phyloP scores from a whole-genome alignment of 2,329 filamentous ascomycete species.

The Sodiomyces alkalinus region DNA sequence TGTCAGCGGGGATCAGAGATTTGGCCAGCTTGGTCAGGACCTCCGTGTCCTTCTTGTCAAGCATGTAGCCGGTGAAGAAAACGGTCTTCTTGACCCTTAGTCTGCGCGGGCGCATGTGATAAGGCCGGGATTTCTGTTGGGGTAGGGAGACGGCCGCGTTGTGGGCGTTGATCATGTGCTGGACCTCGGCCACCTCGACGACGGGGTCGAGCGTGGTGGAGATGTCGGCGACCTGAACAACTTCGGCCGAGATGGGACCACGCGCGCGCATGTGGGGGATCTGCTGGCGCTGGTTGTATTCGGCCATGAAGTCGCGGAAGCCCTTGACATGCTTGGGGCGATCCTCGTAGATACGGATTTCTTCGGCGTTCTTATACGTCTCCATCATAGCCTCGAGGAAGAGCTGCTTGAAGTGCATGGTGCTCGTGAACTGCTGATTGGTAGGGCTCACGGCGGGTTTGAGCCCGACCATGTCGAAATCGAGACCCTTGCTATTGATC shows the following conservation, averaged over 20 bases:
- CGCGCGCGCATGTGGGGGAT: constrained; percentile 28
- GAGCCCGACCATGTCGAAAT: constrained; percentile 77
- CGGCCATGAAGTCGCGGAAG: constrained; percentile 72
- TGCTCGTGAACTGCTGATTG: constrained; percentile 63
- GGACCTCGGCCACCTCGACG: constrained; percentile 67
- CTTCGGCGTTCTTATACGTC: constrained; percentile 71
- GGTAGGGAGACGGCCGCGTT: constrained; percentile 43
- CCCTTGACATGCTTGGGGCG: constrained; percentile 54
- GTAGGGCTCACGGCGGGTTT: constrained; percentile 75
- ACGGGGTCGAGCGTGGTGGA: constrained; percentile 62
- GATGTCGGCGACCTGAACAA: constrained; percentile 72
- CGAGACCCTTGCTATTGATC: constrained; percentile 56
- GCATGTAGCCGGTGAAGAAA: constrained; percentile 85
- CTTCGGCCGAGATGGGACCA: constrained; percentile 57
- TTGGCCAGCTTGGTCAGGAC: constrained; percentile 53
- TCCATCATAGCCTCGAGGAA: constrained; percentile 70
- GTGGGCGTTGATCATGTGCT: constrained; percentile 79
- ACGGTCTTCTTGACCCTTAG: constrained; percentile 74
- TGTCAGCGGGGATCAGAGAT: constrained; percentile 38
- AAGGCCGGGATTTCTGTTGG: constrained; percentile 9
- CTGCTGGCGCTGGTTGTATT: constrained; percentile 50
- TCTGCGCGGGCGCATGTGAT: constrained; percentile 21
- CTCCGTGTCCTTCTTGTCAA: constrained; percentile 55
- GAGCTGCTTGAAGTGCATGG: constrained; percentile 84
- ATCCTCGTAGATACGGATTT: constrained; percentile 64